Conservation (phyloP, 1,284 basidiomycete genomes). For the Neonothopanus nambi region DNA sequence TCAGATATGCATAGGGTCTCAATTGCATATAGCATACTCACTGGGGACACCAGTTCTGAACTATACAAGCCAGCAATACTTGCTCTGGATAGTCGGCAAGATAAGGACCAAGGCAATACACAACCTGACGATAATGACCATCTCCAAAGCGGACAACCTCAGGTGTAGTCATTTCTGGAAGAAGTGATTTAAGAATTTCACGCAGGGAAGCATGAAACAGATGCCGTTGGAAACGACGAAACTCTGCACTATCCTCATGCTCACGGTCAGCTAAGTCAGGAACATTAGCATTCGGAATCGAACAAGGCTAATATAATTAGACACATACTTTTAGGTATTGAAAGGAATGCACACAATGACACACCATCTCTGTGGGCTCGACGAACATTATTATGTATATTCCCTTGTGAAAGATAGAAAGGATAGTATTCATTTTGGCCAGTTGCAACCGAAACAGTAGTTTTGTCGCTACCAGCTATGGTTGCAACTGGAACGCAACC, state of each 20-base stretch:
- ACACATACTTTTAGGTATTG: constrained; percentile 28
- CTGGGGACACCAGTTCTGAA: constrained; percentile 21
- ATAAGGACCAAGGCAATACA: constrained; percentile 17
- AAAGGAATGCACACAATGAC: constrained; percentile 23
- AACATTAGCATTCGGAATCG: background rate
- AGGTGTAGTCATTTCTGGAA: constrained; percentile 15
- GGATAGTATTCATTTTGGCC: constrained; percentile 34
- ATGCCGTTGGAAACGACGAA: constrained; percentile 20
- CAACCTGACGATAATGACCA: too few relatives aligned
- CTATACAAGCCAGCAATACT: constrained; percentile 16
- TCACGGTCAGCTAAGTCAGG: constrained; percentile 19
- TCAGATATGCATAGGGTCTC: too few relatives aligned
- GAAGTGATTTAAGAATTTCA: constrained; percentile 12
- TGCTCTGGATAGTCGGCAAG: constrained; percentile 23
- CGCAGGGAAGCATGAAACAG: constrained; percentile 18
- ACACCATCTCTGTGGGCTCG: constrained; percentile 24
- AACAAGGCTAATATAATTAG: background rate
- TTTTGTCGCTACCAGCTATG: constrained; percentile 39
- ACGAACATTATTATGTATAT: constrained; percentile 23
- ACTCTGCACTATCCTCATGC: constrained; percentile 20
- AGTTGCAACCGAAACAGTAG: constrained; percentile 34
- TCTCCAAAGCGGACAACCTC: too few relatives aligned
- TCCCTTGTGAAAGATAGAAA: constrained; percentile 28
- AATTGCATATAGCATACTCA: constrained; percentile 8
- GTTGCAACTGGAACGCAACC: too few relatives aligned